phyloP scores from a whole-genome alignment of 2,329 filamentous ascomycete species.

The Pyrenochaeta sp. region DNA sequence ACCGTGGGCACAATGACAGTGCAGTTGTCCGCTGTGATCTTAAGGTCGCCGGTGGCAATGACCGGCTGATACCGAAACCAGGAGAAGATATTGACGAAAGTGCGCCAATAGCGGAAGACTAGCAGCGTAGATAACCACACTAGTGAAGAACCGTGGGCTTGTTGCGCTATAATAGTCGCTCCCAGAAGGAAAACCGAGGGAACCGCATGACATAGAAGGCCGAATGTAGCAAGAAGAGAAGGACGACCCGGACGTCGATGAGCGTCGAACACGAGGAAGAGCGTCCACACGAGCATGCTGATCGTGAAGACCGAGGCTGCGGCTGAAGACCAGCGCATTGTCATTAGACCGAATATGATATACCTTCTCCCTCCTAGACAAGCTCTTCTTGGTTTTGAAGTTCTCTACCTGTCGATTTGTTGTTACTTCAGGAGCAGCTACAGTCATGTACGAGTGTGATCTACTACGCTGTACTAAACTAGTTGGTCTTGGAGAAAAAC shows the following conservation, averaged over 20 bases:
- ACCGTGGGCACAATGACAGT: constrained; percentile 34
- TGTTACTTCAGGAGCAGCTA: not conserved
- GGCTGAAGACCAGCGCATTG: not conserved
- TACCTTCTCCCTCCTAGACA: not conserved
- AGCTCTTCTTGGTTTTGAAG: not conserved
- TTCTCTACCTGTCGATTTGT: not conserved
- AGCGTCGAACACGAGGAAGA: constrained; percentile 17
- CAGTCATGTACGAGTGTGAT: no score
- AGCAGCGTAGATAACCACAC: constrained; percentile 24
- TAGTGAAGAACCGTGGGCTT: constrained; percentile 2
- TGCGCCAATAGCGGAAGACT: constrained; percentile 32
- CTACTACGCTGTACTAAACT: not conserved
- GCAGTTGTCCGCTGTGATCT: constrained; percentile 13
- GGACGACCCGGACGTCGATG: constrained; percentile 2
- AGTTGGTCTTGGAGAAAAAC: not conserved
- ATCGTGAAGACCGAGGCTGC: not conserved
- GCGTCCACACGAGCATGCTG: constrained; percentile 6
- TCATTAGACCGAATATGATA: not conserved
- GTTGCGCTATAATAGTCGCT: constrained; percentile 7
- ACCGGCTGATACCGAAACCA: constrained; percentile 26
- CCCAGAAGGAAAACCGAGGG: constrained; percentile 12
- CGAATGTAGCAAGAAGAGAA: not conserved
- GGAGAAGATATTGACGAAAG: constrained; percentile 21
- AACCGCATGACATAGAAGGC: constrained; percentile 20
- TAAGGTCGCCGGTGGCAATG: not conserved